These are phyloP conservation scores for Ceratocystis eucalypticola DNA, from an alignment of 2,329 filamentous ascomycete genomes.

Conservation along the genomic window DNA sequence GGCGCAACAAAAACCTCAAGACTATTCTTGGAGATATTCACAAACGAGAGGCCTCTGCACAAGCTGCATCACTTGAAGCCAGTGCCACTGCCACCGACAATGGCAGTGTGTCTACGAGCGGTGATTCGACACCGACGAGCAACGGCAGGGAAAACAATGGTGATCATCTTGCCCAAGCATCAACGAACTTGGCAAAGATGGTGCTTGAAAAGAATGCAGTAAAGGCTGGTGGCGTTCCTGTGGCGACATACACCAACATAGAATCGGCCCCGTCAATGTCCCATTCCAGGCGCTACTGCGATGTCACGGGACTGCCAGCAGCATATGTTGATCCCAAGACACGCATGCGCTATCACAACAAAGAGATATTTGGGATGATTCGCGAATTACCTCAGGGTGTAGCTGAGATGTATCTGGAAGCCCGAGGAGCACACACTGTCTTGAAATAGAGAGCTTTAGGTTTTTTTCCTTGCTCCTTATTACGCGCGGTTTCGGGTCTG, in stretches of 20 bases:
- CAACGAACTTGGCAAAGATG: slow-evolving; percentile 70
- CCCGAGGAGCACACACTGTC: slow-evolving; percentile 81
- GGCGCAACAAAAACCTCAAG: slow-evolving; percentile 98
- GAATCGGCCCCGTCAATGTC: slow-evolving; percentile 83
- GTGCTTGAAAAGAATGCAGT: slow-evolving; percentile 65
- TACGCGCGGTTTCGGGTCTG: too few relatives aligned
- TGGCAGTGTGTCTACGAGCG: slow-evolving; percentile 43
- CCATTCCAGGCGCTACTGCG: slow-evolving; percentile 81
- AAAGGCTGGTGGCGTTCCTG: slow-evolving; percentile 18
- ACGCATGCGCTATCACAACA: slow-evolving; percentile 79
- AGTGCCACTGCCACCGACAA: slow-evolving; percentile 59
- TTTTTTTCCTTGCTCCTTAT: too few relatives aligned
- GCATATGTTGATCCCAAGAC: slow-evolving; percentile 94
- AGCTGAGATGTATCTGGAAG: slow-evolving; percentile 78
- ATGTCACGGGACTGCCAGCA: slow-evolving; percentile 84
- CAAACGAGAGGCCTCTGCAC: slow-evolving; percentile 75
- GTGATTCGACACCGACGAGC: slow-evolving; percentile 40
- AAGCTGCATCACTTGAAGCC: slow-evolving; percentile 62
- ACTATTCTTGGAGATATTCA: slow-evolving; percentile 83
- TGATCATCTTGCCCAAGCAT: slow-evolving; percentile 76
- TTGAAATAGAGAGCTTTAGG: slow-evolving; percentile 50
- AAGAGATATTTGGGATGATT: slow-evolving; percentile 77
- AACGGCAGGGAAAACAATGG: slow-evolving; percentile 27
- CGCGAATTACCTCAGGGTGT: slow-evolving; percentile 67
- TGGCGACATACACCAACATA: slow-evolving; percentile 79